These are phyloP conservation scores for Scleroderma citrinum DNA, from an alignment of 768 basidiomycete species.

Conservation along the genomic window DNA sequence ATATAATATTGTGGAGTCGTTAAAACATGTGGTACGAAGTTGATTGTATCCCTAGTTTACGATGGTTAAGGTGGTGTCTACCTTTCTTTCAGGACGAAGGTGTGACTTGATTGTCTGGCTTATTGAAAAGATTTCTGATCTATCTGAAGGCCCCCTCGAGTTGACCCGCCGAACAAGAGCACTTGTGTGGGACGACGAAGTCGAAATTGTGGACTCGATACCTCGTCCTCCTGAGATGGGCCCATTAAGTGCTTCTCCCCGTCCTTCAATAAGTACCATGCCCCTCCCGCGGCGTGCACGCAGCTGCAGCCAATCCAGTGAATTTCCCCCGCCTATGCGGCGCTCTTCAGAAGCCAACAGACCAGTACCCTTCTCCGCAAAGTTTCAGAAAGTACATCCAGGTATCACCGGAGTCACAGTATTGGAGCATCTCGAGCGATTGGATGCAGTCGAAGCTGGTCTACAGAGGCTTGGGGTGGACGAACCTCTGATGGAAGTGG, in stretches of 20 bases:
- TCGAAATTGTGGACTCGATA: conserved; percentile 61
- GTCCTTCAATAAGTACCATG: conserved; percentile 55
- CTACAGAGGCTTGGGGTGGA: conserved; percentile 66
- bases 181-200: conserved; percentile 81
- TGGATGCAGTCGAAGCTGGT: conserved; percentile 79
- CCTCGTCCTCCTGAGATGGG: conserved; percentile 26
- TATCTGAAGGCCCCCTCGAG: conserved; percentile 71
- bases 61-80: conserved; percentile 2
- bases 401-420: conserved; percentile 84
- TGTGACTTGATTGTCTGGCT: conserved; percentile 23
- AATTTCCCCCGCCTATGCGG: conserved; percentile 71
- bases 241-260: conserved; percentile 45
- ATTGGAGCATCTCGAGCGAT: conserved; percentile 76
- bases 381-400: conserved; percentile 77
- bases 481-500: conserved; percentile 42
- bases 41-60: not conserved
- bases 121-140: conserved; percentile 4
- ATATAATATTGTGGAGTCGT: conserved; percentile 82
- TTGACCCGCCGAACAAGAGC: conserved; percentile 78
- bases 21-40: conserved; percentile 62
- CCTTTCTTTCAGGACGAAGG: conserved; percentile 61
- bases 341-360: conserved; percentile 59
- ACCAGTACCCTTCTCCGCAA: conserved; percentile 79
- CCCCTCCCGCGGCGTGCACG: conserved; percentile 51
- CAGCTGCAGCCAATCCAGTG: conserved; percentile 52